Base-by-base conservation (phyloP, 495 filamentous ascomycete species). In the Aspergillus asperescens region DNA sequence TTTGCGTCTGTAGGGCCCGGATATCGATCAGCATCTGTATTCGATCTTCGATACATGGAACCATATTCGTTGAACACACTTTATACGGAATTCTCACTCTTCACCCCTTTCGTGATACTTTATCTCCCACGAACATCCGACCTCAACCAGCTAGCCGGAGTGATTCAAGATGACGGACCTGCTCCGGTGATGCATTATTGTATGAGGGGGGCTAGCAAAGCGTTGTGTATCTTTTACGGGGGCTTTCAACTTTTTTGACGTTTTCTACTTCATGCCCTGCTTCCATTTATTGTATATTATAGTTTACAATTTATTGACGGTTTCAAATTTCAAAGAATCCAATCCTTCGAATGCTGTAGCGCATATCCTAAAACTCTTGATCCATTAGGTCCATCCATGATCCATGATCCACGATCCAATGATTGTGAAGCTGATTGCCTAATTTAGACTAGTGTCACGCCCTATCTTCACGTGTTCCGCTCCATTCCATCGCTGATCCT, bases 71-170 rank as follows among this genome's bases (percentile, higher is more conserved):
- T 94, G 15, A 62, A 72, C 12, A 64, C 73, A 16, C 71, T 95
- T 4, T 81, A 88, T 59, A 67, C 68, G 12, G 74, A 79, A 7
- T 89, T 84, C 54, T 75, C 71, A 10, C 57, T 61, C 0, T 66
- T 80, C 48, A 77, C 73, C 0, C 62, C 72, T 27, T 69, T 82
- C 34, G 62, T 87, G 13, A 87, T 84, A 5, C 73, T 98, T 15
- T 97, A 86, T 60, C 74, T 98, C n/a, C 93, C 93, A 6, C 77
- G 93, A 39, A 95, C 86, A 2, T 93, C 89, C 40, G 83, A 98
- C 69, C 56, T 97, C 16, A 78, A 83, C 20, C 94, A 98, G 63
- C 70, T 98, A 31, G 89, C 89, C 3, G 73, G 72, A 55, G 66
- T 84, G 46, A 79, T 76, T 1, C 75, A 80, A 42, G 65, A 73